These are phyloP conservation scores for Clonostachys rosea DNA, from an alignment of 2,329 filamentous ascomycete species.

Conservation along the genomic window DNA sequence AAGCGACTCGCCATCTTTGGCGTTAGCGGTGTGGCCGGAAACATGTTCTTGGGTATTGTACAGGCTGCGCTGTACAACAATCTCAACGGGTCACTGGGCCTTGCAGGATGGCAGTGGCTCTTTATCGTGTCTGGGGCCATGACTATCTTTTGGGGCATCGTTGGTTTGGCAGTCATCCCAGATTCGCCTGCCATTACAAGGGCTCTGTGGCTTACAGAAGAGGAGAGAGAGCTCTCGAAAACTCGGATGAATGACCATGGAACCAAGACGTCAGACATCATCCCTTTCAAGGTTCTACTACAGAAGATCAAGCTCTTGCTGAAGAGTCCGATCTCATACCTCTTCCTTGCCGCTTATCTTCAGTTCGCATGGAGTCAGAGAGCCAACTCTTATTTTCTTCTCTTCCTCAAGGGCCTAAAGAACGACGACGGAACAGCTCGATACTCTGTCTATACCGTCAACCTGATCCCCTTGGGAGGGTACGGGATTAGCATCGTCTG, in stretches of 20 bases:
- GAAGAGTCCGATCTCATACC: slow-evolving; percentile 19
- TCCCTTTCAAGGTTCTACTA: slow-evolving; percentile 12
- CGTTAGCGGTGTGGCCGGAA: slow-evolving; percentile 34
- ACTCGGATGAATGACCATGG: slow-evolving; percentile 17
- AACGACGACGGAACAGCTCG: slow-evolving; percentile 14
- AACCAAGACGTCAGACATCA: slow-evolving; percentile 17
- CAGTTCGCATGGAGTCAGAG: slow-evolving; percentile 19
- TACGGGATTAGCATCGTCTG: slow-evolving; percentile 27
- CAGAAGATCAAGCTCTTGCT: slow-evolving; percentile 16
- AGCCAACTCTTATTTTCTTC: slow-evolving; percentile 23
- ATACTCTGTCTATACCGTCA: slow-evolving; percentile 23
- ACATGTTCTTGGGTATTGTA: slow-evolving; percentile 37
- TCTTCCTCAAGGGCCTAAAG: slow-evolving; percentile 18
- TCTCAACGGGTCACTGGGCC: slow-evolving; percentile 30
- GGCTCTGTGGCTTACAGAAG: slow-evolving; percentile 18
- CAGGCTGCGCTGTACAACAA: slow-evolving; percentile 33
- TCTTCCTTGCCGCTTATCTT: slow-evolving; percentile 19
- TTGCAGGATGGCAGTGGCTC: slow-evolving; percentile 39
- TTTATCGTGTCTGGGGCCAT: slow-evolving; percentile 35
- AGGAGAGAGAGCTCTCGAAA: slow-evolving; percentile 15
- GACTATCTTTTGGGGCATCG: slow-evolving; percentile 31
- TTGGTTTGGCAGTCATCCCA: slow-evolving; percentile 30
- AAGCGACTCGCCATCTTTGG: slow-evolving; percentile 36
- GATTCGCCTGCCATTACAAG: slow-evolving; percentile 20
- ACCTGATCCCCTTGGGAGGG: slow-evolving; percentile 19